Evolutionary conservation across 768 basidiomycete species (phyloP).

Genomic region (Amanita rubescens): DNA sequence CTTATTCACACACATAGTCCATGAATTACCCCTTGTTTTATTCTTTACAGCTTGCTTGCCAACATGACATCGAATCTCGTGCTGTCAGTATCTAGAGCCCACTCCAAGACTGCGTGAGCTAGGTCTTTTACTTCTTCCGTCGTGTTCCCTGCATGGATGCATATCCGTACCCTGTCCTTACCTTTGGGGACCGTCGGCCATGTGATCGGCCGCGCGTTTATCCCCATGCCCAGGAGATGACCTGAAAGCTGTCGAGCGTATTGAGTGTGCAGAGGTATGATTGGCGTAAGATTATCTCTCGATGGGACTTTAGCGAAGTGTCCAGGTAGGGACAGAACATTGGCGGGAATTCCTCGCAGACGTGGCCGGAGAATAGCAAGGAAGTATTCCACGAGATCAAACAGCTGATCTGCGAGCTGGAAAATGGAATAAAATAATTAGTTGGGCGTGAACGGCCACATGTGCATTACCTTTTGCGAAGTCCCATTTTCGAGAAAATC

Average conservation of each 20-base stretch:
- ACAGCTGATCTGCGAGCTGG: constrained; percentile 28
- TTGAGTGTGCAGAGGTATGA: constrained; percentile 78
- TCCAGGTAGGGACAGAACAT: constrained; percentile 30
- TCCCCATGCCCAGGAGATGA: constrained; percentile 45
- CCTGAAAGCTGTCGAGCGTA: constrained; percentile 70
- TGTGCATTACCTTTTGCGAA: constrained; percentile 40
- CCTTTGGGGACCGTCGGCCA: constrained; percentile 91
- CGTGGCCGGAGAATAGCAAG: constrained; percentile 24
- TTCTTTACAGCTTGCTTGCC: constrained; percentile 10
- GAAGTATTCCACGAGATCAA: constrained; percentile 38
- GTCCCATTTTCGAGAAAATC: constrained; percentile 69
- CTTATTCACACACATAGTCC: too few species aligned
- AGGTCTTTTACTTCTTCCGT: constrained; percentile 54
- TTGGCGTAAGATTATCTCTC: constrained; percentile 44
- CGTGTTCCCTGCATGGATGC: constrained; percentile 76
- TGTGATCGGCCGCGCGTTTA: constrained; percentile 70
- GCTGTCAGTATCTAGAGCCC: constrained; percentile 32
- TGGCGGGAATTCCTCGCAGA: constrained; percentile 24
- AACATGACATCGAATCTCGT: not conserved
- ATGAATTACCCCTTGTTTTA: not conserved
- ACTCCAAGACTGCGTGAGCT: constrained; percentile 38
- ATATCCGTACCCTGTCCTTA: constrained; percentile 80
- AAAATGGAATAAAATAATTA: not conserved
- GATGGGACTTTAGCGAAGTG: constrained; percentile 21
- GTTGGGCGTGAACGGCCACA: not conserved